Conservation (phyloP, 2,329 filamentous ascomycete genomes). For the Exserohilum turcica region DNA sequence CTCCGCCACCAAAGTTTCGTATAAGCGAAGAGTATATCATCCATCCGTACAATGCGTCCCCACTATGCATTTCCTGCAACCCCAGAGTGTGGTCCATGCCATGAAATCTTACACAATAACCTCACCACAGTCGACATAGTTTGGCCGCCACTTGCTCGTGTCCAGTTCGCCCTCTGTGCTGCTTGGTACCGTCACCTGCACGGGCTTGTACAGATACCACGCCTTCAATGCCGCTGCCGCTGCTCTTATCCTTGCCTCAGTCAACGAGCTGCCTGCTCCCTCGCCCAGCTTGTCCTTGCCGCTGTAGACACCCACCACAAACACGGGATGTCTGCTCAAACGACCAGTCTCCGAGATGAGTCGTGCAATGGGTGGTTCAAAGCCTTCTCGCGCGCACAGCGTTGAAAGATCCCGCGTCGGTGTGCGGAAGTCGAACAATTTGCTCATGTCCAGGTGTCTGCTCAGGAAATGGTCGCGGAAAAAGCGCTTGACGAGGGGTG, state of each 20-base stretch:
- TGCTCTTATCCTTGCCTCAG: slow-evolving; percentile 78
- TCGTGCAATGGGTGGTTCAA: slow-evolving; percentile 83
- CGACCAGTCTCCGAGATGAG: slow-evolving; percentile 91
- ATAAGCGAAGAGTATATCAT: slow-evolving; percentile 23
- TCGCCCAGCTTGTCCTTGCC: slow-evolving; percentile 91
- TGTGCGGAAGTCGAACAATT: slow-evolving; percentile 81
- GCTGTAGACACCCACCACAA: slow-evolving; percentile 91
- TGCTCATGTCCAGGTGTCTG: slow-evolving; percentile 74
- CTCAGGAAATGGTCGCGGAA: slow-evolving; percentile 82
- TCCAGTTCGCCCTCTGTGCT: slow-evolving; percentile 49
- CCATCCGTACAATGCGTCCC: slow-evolving; percentile 16
- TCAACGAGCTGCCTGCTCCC: slow-evolving; percentile 77
- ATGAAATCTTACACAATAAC: slow-evolving; percentile 52
- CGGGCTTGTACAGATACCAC: slow-evolving; percentile 94
- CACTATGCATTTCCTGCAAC: slow-evolving; percentile 14
- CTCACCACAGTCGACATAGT: slow-evolving; percentile 63
- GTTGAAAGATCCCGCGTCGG: slow-evolving; percentile 82
- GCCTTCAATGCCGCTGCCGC: slow-evolving; percentile 84
- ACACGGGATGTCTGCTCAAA: slow-evolving; percentile 82
- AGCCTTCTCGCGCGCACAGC: slow-evolving; percentile 86
- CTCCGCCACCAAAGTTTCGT: slow-evolving; percentile 11
- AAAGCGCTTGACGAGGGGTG: slow-evolving; percentile 79
- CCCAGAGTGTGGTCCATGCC: slow-evolving; percentile 24
- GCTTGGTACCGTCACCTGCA: slow-evolving; percentile 58
- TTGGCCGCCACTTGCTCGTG: slow-evolving; percentile 56